phyloP scores from a whole-genome alignment of 768 basidiomycete species.

The button mushroom (Agaricus bisporus) region DNA sequence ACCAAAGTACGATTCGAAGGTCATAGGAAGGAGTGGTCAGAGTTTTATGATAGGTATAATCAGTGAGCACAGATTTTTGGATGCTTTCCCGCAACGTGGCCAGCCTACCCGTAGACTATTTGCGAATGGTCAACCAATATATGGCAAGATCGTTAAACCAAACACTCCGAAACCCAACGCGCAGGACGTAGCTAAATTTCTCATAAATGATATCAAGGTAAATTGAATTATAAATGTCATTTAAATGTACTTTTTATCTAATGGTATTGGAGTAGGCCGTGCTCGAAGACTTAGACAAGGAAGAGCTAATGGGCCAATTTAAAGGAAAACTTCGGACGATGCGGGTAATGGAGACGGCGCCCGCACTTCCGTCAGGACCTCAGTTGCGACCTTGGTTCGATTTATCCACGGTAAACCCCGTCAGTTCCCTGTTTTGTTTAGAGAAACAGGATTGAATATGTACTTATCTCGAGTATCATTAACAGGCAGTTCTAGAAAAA shows the following conservation, averaged over 20 bases:
- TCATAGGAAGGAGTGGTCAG: slow-evolving; percentile 1
- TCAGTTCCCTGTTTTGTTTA: background rate
- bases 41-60: slow-evolving; percentile 5
- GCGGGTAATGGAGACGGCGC: background rate
- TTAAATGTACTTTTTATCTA: background rate
- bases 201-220: slow-evolving; percentile 7
- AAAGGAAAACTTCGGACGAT: background rate
- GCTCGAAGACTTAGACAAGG: slow-evolving; percentile 2
- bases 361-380: background rate
- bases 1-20: slow-evolving; percentile 8
- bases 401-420: slow-evolving; percentile 1
- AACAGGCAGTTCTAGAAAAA: background rate
- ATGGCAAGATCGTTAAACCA: slow-evolving; percentile 7
- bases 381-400: slow-evolving; percentile 1
- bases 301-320: background rate
- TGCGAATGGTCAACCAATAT: slow-evolving; percentile 1
- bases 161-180: slow-evolving; percentile 4
- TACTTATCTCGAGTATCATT: background rate
- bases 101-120: background rate
- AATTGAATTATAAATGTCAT: background rate
- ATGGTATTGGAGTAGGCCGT: background rate
- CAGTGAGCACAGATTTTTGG: background rate
- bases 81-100: background rate
- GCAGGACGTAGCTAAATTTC: slow-evolving; percentile 1
- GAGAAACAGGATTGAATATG: no score